These are phyloP conservation scores for Cryphonectria japonica DNA, from an alignment of 2,329 filamentous ascomycete species.

Conservation along the genomic window DNA sequence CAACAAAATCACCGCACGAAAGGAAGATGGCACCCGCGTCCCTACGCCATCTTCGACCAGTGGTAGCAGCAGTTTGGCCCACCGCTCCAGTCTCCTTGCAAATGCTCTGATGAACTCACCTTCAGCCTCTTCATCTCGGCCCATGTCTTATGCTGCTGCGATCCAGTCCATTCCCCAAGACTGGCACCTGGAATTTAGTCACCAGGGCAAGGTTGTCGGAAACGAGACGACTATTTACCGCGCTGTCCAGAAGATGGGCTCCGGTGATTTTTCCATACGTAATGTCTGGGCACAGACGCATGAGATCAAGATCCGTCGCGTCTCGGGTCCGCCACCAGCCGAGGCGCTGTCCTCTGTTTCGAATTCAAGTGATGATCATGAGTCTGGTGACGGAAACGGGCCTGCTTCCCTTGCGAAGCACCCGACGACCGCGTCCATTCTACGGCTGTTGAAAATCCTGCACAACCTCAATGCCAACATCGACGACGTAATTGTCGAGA, in stretches of 20 bases:
- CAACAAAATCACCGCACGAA: constrained; percentile 86
- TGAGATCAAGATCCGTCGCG: constrained; percentile 87
- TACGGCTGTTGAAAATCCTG: constrained; percentile 84
- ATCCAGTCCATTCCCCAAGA: constrained; percentile 82
- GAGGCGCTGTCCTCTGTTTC: constrained; percentile 68
- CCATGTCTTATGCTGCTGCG: constrained; percentile 83
- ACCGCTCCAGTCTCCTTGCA: constrained; percentile 46
- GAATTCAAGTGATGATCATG: constrained; percentile 51
- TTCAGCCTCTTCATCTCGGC: constrained; percentile 60
- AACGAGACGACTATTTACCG: constrained; percentile 97
- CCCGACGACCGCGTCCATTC: constrained; percentile 82
- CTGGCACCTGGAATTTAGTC: constrained; percentile 96
- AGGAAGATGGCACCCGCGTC: constrained; percentile 88
- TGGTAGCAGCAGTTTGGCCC: constrained; percentile 44
- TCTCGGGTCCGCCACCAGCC: constrained; percentile 77
- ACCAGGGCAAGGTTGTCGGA: constrained; percentile 80
- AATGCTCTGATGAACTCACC: constrained; percentile 49
- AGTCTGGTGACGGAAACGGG: constrained; percentile 63
- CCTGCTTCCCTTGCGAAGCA: constrained; percentile 82
- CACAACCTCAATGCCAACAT: constrained; percentile 93
- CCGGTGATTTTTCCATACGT: constrained; percentile 69
- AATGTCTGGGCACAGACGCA: constrained; percentile 91
- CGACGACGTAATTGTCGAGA: constrained; percentile 84
- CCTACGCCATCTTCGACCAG: constrained; percentile 63
- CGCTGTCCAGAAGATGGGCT: constrained; percentile 73